A percentile compares a stretch with the other conserved stretches of the same genome.
Conservation (phyloP, 2,329 filamentous ascomycete species). For the Xylaria sp. region DNA sequence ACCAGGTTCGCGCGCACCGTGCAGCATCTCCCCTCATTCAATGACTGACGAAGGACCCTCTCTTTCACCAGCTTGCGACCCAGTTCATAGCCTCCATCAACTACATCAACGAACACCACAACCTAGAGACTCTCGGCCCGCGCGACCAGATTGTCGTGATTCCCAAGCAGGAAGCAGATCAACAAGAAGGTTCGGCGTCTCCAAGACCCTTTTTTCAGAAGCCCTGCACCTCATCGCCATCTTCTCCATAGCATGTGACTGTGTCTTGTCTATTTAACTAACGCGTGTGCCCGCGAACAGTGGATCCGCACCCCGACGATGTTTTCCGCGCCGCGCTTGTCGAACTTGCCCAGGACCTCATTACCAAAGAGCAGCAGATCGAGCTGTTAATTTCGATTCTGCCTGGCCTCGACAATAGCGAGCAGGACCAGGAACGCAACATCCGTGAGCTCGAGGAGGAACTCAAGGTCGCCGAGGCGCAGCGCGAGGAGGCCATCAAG, state of each 20-base stretch:
- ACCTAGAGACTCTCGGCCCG: constrained; percentile 54
- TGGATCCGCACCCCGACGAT: constrained; percentile 57
- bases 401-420: constrained; percentile 72
- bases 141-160: constrained; percentile 55
- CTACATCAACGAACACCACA: constrained; percentile 64
- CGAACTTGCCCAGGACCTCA: constrained; percentile 70
- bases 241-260: not conserved
- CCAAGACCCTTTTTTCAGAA: no score
- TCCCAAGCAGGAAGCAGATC: constrained; percentile 46
- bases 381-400: constrained; percentile 69
- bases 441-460: constrained; percentile 62
- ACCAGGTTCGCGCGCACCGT: constrained; percentile 54
- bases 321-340: constrained; percentile 62
- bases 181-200: constrained; percentile 43
- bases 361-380: constrained; percentile 78
- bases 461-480: constrained; percentile 56
- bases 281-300: constrained; percentile 31
- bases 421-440: constrained; percentile 66
- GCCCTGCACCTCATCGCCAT: not conserved
- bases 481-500: constrained; percentile 57
- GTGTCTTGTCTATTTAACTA: not conserved
- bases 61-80: constrained; percentile 51
- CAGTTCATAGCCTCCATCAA: constrained; percentile 64
- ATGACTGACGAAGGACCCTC: constrained; percentile 14
- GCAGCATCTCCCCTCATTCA: not conserved